Evolutionary conservation across 306 rosid species (phyloP).

Genomic region (Purshia tridentata): DNA sequence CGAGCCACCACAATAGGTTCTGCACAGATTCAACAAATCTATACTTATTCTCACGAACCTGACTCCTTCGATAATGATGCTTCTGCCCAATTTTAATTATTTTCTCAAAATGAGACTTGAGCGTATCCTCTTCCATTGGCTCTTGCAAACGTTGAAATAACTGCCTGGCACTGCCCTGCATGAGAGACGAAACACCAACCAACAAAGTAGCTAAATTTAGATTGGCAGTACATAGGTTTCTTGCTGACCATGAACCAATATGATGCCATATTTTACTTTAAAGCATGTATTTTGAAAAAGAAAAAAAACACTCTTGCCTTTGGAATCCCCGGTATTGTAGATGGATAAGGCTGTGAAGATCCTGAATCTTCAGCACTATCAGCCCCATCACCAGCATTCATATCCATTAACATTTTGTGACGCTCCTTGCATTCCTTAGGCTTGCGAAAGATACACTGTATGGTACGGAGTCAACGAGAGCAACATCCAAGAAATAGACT

Average conservation of each 20-base stretch:
- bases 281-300: background rate
- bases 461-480: conserved; percentile 20
- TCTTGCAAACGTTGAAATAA: conserved; percentile 93
- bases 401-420: conserved; percentile 89
- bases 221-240: conserved; percentile 11
- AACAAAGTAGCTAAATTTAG: conserved; percentile 23
- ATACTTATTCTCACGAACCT: conserved; percentile 54
- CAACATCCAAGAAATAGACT: conserved; percentile 9
- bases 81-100: conserved; percentile 90
- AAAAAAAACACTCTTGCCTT: conserved; percentile 61
- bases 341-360: conserved; percentile 96
- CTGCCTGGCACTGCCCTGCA: conserved; percentile 99
- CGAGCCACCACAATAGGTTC: background rate
- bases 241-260: conserved; percentile 9
- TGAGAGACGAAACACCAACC: conserved; percentile 23
- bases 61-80: conserved; percentile 66
- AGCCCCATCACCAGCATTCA: conserved; percentile 86
- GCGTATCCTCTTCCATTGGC: conserved; percentile 95
- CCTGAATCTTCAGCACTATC: conserved; percentile 99
- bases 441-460: conserved; percentile 88
- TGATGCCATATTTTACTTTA: conserved; percentile 2
- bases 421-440: conserved; percentile 98
- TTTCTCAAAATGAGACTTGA: conserved; percentile 91
- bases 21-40: conserved; percentile 2
- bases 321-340: conserved; percentile 96